A percentile compares a stretch with the other conserved stretches of the same genome.
phyloP scores from a whole-genome alignment of 202 grass and related monocot species.

The Zizania palustris region DNA sequence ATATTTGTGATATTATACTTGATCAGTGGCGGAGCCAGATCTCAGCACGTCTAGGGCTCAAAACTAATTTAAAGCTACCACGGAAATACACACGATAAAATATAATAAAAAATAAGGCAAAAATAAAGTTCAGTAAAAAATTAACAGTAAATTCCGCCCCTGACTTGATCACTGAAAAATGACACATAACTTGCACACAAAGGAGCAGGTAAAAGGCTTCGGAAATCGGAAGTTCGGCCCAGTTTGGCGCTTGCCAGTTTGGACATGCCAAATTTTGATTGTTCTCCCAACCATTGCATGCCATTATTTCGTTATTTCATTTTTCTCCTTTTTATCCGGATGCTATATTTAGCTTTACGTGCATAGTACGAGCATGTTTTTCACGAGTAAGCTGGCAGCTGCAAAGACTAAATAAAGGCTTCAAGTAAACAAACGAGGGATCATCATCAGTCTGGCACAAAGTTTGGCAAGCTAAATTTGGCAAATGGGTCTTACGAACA shows the following conservation, averaged over 20 bases:
- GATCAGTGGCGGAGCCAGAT: too few species aligned
- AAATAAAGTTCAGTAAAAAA: too few species aligned
- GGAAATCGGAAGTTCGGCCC: neutral
- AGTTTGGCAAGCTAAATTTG: slow-evolving; percentile 17
- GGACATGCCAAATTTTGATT: neutral
- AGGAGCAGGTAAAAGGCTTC: neutral
- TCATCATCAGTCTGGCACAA: neutral
- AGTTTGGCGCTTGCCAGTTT: slow-evolving; percentile 10
- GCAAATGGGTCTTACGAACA: neutral
- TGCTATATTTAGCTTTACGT: slow-evolving; percentile 28
- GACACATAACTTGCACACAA: slow-evolving; percentile 25
- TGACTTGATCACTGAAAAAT: neutral
- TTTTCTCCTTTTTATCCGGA: slow-evolving; percentile 1
- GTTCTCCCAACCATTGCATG: slow-evolving; percentile 25
- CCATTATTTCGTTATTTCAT: neutral
- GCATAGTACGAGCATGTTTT: neutral
- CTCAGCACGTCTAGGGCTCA: too few species aligned
- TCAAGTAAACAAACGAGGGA: neutral
- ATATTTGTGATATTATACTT: neutral
- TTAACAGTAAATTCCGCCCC: too few species aligned
- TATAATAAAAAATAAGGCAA: too few species aligned
- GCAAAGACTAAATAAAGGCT: slow-evolving; percentile 12
- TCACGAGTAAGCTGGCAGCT: slow-evolving; percentile 2
- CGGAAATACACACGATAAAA: too few species aligned
- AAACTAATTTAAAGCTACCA: too few species aligned